Base-by-base conservation (phyloP, 495 filamentous ascomycete genomes). In the Penicillium herquei region DNA sequence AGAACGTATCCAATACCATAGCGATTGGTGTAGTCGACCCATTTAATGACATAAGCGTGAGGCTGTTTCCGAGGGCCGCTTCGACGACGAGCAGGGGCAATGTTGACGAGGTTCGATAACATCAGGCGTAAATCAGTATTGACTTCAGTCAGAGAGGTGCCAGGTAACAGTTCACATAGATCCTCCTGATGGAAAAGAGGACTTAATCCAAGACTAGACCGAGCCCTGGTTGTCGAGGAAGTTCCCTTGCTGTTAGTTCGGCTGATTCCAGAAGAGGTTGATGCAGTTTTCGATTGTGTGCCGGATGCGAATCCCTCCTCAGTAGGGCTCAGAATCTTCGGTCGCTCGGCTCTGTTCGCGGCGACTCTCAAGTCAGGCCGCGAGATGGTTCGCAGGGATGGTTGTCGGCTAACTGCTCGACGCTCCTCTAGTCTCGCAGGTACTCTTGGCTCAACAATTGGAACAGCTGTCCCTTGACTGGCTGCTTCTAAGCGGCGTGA, bases 11-110 rank as follows among this genome's bases (percentile, higher is more conserved):
- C 91, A 39, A 93, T 79, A 1, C 91, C 91, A 62, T 91, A 92
- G 59, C 90, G 90, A 69, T 94, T 94, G 26, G 90, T 91, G 61
- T 94, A 96, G 62, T 96, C 91, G n/a, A 96, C 91, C 91, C 91
- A 96, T 66, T 93, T 94, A 18, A 91, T 86, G 18, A 96, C 88
- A 62, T 78, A 78, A 16, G 74, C 57, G 45, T 78, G 76, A 1
- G 76, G 74, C 13, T 69, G 55, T 37, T 72, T 66, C 45, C 70
- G 59, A 0, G 68, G 50, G 0, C 64, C 62, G 7, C 62, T 61
- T 7, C 75, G 65, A 33, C 72, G 68, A 16, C 76, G 72, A 35
- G 56, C 57, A 4, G 73, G 56, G 8, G 73, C 69, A 17, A 70
- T 63, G 14, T 65, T 70, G 3, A 69, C 58, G 57, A 78, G 54